These are phyloP conservation scores for Colletotrichum sp. DNA, from an alignment of 2,329 filamentous ascomycete species.

Conservation along the genomic window DNA sequence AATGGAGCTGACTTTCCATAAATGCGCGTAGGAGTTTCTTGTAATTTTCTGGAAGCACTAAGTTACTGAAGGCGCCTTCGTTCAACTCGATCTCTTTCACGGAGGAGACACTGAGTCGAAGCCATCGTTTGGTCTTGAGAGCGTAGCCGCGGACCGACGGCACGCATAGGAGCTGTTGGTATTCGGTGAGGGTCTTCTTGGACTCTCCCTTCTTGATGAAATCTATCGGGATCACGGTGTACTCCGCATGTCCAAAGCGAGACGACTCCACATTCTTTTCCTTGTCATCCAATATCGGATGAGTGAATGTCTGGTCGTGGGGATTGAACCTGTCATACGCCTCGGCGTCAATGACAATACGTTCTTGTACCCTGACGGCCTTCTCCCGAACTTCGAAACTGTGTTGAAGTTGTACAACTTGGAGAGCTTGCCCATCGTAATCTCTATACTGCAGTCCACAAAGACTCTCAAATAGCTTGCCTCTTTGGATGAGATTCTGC, in stretches of 20 bases:
- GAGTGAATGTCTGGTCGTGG: neutral
- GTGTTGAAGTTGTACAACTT: neutral
- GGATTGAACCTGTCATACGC: slow-evolving; percentile 9
- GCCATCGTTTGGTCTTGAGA: slow-evolving; percentile 27
- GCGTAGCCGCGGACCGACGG: slow-evolving; percentile 40
- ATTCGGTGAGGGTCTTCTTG: neutral
- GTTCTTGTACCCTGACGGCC: neutral
- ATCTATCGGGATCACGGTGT: neutral
- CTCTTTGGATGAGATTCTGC: neutral
- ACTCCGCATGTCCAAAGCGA: neutral
- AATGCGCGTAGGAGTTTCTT: slow-evolving; percentile 56
- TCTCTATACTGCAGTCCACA: neutral
- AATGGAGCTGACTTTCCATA: slow-evolving; percentile 44
- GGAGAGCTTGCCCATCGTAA: neutral
- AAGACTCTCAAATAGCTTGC: neutral
- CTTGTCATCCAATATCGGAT: slow-evolving; percentile 34
- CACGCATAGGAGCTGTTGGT: slow-evolving; percentile 42
- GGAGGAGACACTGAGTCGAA: slow-evolving; percentile 47
- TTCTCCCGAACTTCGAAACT: neutral
- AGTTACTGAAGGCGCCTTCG: slow-evolving; percentile 47
- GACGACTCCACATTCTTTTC: neutral
- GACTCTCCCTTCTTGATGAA: neutral
- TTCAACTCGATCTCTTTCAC: slow-evolving; percentile 51
- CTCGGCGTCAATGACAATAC: slow-evolving; percentile 14
- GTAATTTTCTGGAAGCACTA: slow-evolving; percentile 51